A percentile compares a stretch with the other conserved stretches of the same genome.
Evolutionary conservation across 2,329 filamentous ascomycete species (phyloP).

Genomic region (Penicillium vulpinum): DNA sequence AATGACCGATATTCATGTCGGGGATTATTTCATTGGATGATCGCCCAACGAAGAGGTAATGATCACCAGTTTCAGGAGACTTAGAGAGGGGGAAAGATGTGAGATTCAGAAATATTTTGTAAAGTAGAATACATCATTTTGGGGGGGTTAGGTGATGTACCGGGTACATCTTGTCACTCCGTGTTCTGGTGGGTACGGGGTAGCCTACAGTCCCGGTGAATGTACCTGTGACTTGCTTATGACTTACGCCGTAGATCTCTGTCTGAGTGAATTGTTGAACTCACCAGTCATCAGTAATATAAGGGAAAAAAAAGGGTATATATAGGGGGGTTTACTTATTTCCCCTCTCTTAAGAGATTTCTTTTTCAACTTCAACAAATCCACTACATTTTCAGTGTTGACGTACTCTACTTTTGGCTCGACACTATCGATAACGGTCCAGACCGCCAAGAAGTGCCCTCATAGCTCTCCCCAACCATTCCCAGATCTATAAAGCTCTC

Average conservation of each 20-base stretch:
- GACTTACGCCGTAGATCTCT: slow-evolving; percentile 15
- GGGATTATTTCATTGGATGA: slow-evolving; percentile 6
- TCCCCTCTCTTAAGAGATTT: not conserved
- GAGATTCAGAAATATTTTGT: no score
- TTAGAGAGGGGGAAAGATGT: not conserved
- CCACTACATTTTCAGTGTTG: slow-evolving; percentile 2
- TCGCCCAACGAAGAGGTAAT: slow-evolving; percentile 1
- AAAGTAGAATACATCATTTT: not conserved
- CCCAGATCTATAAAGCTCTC: slow-evolving; percentile 17
- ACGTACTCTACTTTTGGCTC: slow-evolving; percentile 5
- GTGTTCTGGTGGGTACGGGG: slow-evolving; percentile 24
- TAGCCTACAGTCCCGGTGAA: slow-evolving; percentile 10
- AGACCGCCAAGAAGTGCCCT: slow-evolving; percentile 25
- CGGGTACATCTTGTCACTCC: slow-evolving; percentile 15
- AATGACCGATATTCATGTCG: not conserved
- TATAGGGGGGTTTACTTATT: not conserved
- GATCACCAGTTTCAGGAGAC: slow-evolving; percentile 12
- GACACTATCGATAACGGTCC: slow-evolving; percentile 20
- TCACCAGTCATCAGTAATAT: not conserved
- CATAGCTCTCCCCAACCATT: slow-evolving; percentile 32
- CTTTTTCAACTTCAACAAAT: not conserved
- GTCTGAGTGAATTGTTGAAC: slow-evolving; percentile 7
- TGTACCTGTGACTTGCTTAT: slow-evolving; percentile 12
- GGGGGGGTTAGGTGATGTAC: slow-evolving; percentile 15
- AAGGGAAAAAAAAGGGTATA: not conserved